A percentile compares a stretch with the other conserved stretches of the same genome.
Conservation (phyloP, 805 yeast genomes). For the Hanseniaspora pseudoguilliermondii region DNA sequence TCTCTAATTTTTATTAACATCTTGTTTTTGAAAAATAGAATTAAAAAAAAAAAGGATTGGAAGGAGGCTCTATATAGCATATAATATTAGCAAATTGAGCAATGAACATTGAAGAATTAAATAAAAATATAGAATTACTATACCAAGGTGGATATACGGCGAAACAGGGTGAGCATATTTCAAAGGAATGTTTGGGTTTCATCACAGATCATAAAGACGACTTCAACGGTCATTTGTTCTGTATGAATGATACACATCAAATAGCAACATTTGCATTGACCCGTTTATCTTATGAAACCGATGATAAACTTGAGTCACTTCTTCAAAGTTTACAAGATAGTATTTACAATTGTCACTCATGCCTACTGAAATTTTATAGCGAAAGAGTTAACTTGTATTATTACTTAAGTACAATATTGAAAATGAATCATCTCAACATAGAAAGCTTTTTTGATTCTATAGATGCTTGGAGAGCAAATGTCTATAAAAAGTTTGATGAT, state of each 20-base stretch:
- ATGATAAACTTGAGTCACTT: slow-evolving; percentile 25
- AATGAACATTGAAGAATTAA: not conserved
- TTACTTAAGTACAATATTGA: slow-evolving; percentile 40
- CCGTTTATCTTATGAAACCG: slow-evolving; percentile 46
- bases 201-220: slow-evolving; percentile 19
- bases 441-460: slow-evolving; percentile 27
- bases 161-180: slow-evolving; percentile 26
- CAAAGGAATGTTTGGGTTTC: slow-evolving; percentile 30
- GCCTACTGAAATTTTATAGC: slow-evolving; percentile 41
- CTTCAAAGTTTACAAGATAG: slow-evolving; percentile 30
- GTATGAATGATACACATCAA: slow-evolving; percentile 34
- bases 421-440: slow-evolving; percentile 34
- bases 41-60: too few relatives aligned
- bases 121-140: not conserved
- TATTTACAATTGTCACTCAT: slow-evolving; percentile 39
- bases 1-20: not conserved
- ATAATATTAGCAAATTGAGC: not conserved
- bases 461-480: slow-evolving; percentile 27
- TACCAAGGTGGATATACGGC: not conserved
- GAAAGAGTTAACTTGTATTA: slow-evolving; percentile 41
- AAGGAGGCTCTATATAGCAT: not conserved
- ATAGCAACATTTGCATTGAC: slow-evolving; percentile 44
- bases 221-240: slow-evolving; percentile 38
- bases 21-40: not conserved
- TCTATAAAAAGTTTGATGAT: slow-evolving; percentile 15